Conservation (phyloP, 805 yeast species). For the Lipomyces sp. region DNA sequence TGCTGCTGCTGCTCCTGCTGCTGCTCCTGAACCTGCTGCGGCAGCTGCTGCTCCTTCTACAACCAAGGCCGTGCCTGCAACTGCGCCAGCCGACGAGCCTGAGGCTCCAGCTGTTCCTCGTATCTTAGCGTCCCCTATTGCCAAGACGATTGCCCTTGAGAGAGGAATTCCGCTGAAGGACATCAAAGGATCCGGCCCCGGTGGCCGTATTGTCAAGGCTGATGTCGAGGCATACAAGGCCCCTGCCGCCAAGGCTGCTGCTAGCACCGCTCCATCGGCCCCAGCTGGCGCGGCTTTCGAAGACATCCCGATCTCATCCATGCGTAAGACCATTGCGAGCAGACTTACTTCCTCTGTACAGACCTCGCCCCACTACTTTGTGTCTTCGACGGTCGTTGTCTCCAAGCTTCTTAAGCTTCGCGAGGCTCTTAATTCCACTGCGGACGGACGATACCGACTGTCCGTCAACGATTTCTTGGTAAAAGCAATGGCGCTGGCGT, state of each 20-base stretch:
- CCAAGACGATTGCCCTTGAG: conserved; percentile 90
- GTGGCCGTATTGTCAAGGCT: conserved; percentile 88
- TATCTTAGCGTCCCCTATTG: conserved; percentile 92
- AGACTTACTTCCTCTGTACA: conserved; percentile 87
- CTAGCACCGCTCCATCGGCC: conserved; percentile 46
- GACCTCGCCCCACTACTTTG: conserved; percentile 88
- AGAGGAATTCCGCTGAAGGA: conserved; percentile 85
- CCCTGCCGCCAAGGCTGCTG: conserved; percentile 47
- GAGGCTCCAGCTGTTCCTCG: conserved; percentile 54
- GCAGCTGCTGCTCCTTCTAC: conserved; percentile 48
- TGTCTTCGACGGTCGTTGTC: conserved; percentile 84
- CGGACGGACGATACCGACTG: conserved; percentile 85
- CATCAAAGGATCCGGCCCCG: conserved; percentile 91
- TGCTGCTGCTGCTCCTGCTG: conserved; percentile 51
- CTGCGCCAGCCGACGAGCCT: conserved; percentile 46
- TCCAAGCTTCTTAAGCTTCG: conserved; percentile 90
- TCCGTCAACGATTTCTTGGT: conserved; percentile 93
- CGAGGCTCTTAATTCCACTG: conserved; percentile 80
- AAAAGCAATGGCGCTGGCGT: conserved; percentile 92
- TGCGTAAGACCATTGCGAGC: conserved; percentile 92
- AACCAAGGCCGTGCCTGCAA: conserved; percentile 40
- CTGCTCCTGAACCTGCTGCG: conserved; percentile 37
- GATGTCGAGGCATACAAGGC: conserved; percentile 80
- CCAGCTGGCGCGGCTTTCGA: conserved; percentile 61
- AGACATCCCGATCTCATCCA: conserved; percentile 84